Evolutionary conservation across 2,329 filamentous ascomycete genomes (phyloP).

Genomic region (Xylaria polymorpha): DNA sequence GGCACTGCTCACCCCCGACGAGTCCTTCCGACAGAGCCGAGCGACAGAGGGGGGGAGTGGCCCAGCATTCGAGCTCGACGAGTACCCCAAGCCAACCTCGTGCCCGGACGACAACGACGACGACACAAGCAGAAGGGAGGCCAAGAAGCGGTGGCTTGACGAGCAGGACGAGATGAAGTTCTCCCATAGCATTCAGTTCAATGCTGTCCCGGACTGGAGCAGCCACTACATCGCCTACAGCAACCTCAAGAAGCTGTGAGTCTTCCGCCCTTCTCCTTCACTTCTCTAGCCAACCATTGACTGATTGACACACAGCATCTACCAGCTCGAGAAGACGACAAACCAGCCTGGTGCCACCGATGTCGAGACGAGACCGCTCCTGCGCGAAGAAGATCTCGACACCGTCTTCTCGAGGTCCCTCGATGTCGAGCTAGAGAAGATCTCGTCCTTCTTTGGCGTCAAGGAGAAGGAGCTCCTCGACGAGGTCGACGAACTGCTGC

Average conservation of each 20-base stretch:
- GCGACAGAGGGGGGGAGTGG: slow-evolving; percentile 48
- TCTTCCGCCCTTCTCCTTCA: slow-evolving; percentile 40
- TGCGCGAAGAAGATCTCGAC: slow-evolving; percentile 80
- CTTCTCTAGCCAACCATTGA: neutral
- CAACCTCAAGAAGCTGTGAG: slow-evolving; percentile 97
- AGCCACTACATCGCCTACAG: slow-evolving; percentile 98
- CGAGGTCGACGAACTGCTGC: slow-evolving; percentile 81
- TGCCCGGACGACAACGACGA: slow-evolving; percentile 48
- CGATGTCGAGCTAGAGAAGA: slow-evolving; percentile 92
- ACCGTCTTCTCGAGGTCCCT: slow-evolving; percentile 83
- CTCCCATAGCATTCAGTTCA: slow-evolving; percentile 99
- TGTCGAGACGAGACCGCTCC: slow-evolving; percentile 85
- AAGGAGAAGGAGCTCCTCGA: slow-evolving; percentile 90
- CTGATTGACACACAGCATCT: slow-evolving; percentile 72
- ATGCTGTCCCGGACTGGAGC: slow-evolving; percentile 99
- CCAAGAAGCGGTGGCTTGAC: slow-evolving; percentile 77
- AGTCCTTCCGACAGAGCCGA: slow-evolving; percentile 40
- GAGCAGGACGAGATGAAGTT: slow-evolving; percentile 96
- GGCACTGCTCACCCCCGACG: slow-evolving; percentile 41
- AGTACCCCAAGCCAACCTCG: slow-evolving; percentile 47
- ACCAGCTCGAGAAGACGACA: slow-evolving; percentile 88
- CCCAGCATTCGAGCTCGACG: slow-evolving; percentile 50
- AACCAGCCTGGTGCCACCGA: slow-evolving; percentile 74
- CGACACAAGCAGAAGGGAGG: slow-evolving; percentile 60
- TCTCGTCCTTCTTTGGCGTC: slow-evolving; percentile 86